phyloP scores from a whole-genome alignment of 768 basidiomycete genomes.

The Boletus subcaerulescens region DNA sequence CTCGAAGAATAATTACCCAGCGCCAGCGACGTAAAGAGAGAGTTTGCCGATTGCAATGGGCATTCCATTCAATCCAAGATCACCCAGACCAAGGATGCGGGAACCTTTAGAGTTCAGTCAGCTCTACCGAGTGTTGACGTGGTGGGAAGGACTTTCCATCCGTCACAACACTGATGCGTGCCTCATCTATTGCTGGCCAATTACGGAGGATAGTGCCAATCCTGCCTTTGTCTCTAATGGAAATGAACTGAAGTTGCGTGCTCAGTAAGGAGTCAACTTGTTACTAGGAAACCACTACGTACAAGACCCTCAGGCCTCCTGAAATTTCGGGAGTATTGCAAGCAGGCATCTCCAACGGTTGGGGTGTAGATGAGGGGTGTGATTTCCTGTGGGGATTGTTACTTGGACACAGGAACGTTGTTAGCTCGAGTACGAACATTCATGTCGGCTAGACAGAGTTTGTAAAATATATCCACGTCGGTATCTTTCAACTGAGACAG shows the following conservation, averaged over 20 bases:
- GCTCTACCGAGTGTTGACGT: background rate
- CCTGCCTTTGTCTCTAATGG: slow-evolving; percentile 79
- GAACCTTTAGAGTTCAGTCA: slow-evolving; percentile 47
- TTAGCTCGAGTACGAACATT: slow-evolving; percentile 12
- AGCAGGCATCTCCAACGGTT: slow-evolving; percentile 87
- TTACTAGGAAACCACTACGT: slow-evolving; percentile 16
- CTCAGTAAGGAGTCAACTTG: slow-evolving; percentile 4
- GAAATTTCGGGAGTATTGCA: slow-evolving; percentile 79
- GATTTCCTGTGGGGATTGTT: slow-evolving; percentile 39
- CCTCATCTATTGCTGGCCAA: slow-evolving; percentile 70
- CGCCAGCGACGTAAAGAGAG: slow-evolving; percentile 85
- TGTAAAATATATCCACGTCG: slow-evolving; percentile 76
- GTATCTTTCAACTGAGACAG: slow-evolving; percentile 71
- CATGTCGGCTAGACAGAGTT: slow-evolving; percentile 69
- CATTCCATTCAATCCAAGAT: slow-evolving; percentile 82
- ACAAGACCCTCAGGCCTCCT: slow-evolving; percentile 73
- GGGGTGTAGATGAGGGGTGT: slow-evolving; percentile 89
- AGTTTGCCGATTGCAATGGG: slow-evolving; percentile 92
- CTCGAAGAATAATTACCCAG: slow-evolving; percentile 53
- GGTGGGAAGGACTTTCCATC: slow-evolving; percentile 53
- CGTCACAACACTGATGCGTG: slow-evolving; percentile 90
- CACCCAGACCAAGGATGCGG: slow-evolving; percentile 86
- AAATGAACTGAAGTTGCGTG: slow-evolving; percentile 54
- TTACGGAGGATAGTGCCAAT: slow-evolving; percentile 66
- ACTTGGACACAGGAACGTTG: background rate